Conservation (phyloP, 768 basidiomycete species). For the Kwoniella botswanensis region DNA sequence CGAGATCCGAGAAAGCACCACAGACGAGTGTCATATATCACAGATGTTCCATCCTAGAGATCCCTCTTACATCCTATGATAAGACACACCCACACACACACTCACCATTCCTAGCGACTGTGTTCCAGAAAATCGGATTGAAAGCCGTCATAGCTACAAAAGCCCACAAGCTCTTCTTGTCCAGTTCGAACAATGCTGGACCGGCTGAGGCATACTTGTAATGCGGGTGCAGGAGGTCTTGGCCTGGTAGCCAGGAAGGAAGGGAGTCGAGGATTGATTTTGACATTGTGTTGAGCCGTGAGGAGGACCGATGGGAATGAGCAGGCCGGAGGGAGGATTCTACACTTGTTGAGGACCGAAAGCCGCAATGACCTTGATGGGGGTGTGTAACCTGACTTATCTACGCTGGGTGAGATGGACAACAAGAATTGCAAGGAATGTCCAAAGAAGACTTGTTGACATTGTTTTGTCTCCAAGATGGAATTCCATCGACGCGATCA, state of each 20-base stretch:
- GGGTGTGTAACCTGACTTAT: no score
- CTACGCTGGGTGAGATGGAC: no score
- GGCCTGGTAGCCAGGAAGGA: conserved; percentile 45
- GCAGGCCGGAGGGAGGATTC: not conserved
- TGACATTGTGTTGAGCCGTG: conserved; percentile 6
- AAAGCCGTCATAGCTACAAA: conserved; percentile 76
- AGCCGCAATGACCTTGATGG: not conserved
- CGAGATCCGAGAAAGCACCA: no score
- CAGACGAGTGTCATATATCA: no score
- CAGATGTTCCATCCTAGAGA: no score
- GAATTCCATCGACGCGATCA: not conserved
- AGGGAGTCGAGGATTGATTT: conserved; percentile 26
- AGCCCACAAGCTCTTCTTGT: conserved; percentile 69
- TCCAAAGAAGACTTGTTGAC: conserved; percentile 13
- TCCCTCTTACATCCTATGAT: no score
- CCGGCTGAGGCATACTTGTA: conserved; percentile 13
- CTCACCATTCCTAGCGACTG: conserved; percentile 87
- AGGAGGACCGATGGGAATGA: not conserved
- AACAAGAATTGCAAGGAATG: not conserved
- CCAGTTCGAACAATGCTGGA: conserved; percentile 64
- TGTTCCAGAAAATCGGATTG: conserved; percentile 96
- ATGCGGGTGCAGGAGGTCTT: conserved; percentile 13
- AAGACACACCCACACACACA: conserved; percentile 17
- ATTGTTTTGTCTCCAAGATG: not conserved
- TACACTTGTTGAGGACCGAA: no score